A percentile compares a stretch with the other conserved stretches of the same genome.
phyloP scores from a whole-genome alignment of 192 early-diverging fungal species.

The Fimicolochytrium jonesii region DNA sequence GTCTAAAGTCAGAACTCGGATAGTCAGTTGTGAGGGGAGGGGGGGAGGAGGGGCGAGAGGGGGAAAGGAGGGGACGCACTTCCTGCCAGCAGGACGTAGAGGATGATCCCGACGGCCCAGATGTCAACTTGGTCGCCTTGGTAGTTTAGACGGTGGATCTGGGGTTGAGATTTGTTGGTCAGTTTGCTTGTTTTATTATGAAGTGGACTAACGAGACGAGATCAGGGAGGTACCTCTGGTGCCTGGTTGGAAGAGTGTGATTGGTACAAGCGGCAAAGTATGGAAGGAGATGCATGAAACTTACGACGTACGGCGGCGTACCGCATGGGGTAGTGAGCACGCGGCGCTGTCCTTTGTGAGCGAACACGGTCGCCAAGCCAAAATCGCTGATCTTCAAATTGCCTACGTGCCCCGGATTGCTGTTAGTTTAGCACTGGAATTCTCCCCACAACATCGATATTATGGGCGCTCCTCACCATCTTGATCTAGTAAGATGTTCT shows the following conservation, averaged over 20 bases:
- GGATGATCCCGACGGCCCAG: slow-evolving; percentile 68
- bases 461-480: slow-evolving; percentile 29
- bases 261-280: too few species aligned
- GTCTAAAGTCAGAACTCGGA: slow-evolving; percentile 30
- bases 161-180: background rate
- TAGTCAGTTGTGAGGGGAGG: background rate
- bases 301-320: slow-evolving; percentile 66
- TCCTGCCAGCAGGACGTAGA: slow-evolving; percentile 66
- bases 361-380: slow-evolving; percentile 67
- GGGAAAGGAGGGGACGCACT: slow-evolving; percentile 37
- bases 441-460: too few species aligned
- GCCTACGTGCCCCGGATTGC: too few species aligned
- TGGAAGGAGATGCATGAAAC: too few species aligned
- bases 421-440: too few species aligned
- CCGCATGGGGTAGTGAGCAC: slow-evolving; percentile 65
- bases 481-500: slow-evolving; percentile 53
- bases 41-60: background rate
- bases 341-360: slow-evolving; percentile 47
- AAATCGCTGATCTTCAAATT: slow-evolving; percentile 73
- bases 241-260: too few species aligned
- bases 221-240: slow-evolving; percentile 7
- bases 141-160: slow-evolving; percentile 55
- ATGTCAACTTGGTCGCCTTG: slow-evolving; percentile 61
- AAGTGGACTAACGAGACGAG: background rate
- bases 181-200: too few species aligned